phyloP scores from a whole-genome alignment of 352 stramenopile species.

The Phytophthora cryptogea region DNA sequence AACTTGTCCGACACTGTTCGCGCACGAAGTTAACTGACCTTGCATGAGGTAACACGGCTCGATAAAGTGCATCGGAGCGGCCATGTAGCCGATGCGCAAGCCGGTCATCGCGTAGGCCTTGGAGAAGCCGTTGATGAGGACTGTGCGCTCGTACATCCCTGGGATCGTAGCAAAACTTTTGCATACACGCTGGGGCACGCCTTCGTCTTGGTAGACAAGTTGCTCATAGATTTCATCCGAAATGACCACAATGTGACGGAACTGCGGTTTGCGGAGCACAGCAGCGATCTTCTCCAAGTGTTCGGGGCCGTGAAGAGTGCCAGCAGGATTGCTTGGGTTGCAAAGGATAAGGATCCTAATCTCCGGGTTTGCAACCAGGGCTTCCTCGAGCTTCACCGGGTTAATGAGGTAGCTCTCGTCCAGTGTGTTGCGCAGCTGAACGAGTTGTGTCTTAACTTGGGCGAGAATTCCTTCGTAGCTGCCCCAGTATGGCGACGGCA shows the following conservation, averaged over 20 bases:
- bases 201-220: slow-evolving; percentile 89
- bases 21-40: slow-evolving; percentile 95
- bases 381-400: slow-evolving; percentile 69
- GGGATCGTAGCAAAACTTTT: slow-evolving; percentile 71
- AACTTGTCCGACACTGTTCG: slow-evolving; percentile 92
- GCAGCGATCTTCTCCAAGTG: slow-evolving; percentile 56
- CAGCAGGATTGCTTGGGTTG: slow-evolving; percentile 96
- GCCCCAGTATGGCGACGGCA: slow-evolving; percentile 97
- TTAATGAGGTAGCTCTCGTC: slow-evolving; percentile 93
- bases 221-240: slow-evolving; percentile 97
- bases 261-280: slow-evolving; percentile 58
- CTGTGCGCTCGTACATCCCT: slow-evolving; percentile 90
- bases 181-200: slow-evolving; percentile 51
- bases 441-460: slow-evolving; percentile 84
- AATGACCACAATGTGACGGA: slow-evolving; percentile 87
- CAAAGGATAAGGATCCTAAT: slow-evolving; percentile 94
- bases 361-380: slow-evolving; percentile 69
- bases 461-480: slow-evolving; percentile 96
- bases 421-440: slow-evolving; percentile 89
- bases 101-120: slow-evolving; percentile 98
- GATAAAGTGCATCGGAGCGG: slow-evolving; percentile 70
- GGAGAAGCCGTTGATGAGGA: slow-evolving; percentile 97
- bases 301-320: slow-evolving; percentile 72
- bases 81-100: slow-evolving; percentile 93
- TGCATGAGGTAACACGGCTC: slow-evolving; percentile 92